A percentile compares a stretch with the other conserved stretches of the same genome.
Conservation (phyloP, 2,329 filamentous ascomycete genomes). For the Xylaria hypoxylon region DNA sequence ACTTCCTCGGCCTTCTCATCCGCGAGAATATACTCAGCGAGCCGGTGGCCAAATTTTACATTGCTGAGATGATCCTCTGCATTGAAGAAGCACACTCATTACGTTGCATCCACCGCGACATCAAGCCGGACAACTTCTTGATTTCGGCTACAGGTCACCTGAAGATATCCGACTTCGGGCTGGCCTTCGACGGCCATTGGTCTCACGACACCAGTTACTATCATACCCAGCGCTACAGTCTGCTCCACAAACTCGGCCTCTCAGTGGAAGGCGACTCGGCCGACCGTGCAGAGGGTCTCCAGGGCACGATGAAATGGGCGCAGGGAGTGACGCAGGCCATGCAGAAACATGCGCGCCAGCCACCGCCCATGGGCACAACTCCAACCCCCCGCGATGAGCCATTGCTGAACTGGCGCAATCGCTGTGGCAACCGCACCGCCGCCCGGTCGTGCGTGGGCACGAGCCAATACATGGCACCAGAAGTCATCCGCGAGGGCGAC, state of each 20-base stretch:
- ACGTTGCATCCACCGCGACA: constrained; percentile 91
- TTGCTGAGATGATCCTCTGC: constrained; percentile 95
- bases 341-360: constrained; percentile 55
- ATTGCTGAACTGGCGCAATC: constrained; percentile 77
- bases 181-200: constrained; percentile 97
- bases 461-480: constrained; percentile 98
- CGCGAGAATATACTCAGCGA: constrained; percentile 87
- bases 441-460: constrained; percentile 92
- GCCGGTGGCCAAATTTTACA: constrained; percentile 82
- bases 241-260: constrained; percentile 82
- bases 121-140: constrained; percentile 98
- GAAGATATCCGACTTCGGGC: constrained; percentile 95
- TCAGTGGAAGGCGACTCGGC: constrained; percentile 77
- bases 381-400: constrained; percentile 54
- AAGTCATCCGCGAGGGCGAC: constrained; percentile 82
- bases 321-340: constrained; percentile 54
- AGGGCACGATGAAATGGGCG: constrained; percentile 55
- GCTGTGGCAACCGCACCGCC: constrained; percentile 74
- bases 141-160: constrained; percentile 89
- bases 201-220: constrained; percentile 90
- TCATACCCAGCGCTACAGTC: constrained; percentile 81
- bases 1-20: constrained; percentile 89
- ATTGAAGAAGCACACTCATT: constrained; percentile 92
- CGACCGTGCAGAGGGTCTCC: constrained; percentile 63
- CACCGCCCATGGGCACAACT: constrained; percentile 46